A percentile compares a stretch with the other conserved stretches of the same genome.
These are phyloP conservation scores for Metarhizium humberi DNA, from an alignment of 2,329 filamentous ascomycete species.

Conservation along the genomic window DNA sequence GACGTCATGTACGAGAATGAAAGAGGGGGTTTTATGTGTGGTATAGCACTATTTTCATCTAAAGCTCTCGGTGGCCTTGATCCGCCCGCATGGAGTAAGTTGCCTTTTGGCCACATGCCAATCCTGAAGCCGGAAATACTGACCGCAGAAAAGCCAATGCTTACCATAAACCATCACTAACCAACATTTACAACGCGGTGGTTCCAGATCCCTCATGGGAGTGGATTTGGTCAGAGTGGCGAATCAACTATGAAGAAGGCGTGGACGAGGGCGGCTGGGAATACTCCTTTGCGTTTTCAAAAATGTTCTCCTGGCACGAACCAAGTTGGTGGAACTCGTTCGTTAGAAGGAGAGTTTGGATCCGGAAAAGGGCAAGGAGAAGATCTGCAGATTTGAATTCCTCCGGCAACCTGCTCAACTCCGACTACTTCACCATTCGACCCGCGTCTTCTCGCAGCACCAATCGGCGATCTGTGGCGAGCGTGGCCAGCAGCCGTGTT, in stretches of 20 bases:
- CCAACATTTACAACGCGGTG: constrained; percentile 73
- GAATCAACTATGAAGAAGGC: constrained; percentile 61
- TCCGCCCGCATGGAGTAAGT: constrained; percentile 65
- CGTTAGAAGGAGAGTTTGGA: constrained; percentile 83
- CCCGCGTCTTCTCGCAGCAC: constrained; percentile 33
- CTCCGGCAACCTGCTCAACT: constrained; percentile 58
- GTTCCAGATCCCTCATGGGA: constrained; percentile 92
- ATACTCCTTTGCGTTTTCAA: constrained; percentile 82
- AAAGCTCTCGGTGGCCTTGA: constrained; percentile 81
- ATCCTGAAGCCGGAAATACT: not conserved
- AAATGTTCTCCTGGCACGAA: constrained; percentile 74
- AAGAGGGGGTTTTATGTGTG: constrained; percentile 81
- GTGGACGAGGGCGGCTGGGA: constrained; percentile 87
- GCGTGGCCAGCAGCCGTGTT: constrained; percentile 21
- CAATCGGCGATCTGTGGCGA: constrained; percentile 19
- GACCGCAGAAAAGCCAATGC: constrained; percentile 42
- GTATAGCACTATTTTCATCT: constrained; percentile 79
- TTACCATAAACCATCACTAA: constrained; percentile 50
- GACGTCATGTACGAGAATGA: constrained; percentile 96
- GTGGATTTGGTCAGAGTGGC: constrained; percentile 68
- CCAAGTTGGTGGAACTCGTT: constrained; percentile 92
- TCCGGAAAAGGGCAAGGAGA: constrained; percentile 65
- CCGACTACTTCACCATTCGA: constrained; percentile 73
- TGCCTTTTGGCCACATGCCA: no score
- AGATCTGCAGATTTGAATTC: constrained; percentile 30